phyloP scores from a whole-genome alignment of 2,329 filamentous ascomycete species.

The Pseudogymnoascus sp. region DNA sequence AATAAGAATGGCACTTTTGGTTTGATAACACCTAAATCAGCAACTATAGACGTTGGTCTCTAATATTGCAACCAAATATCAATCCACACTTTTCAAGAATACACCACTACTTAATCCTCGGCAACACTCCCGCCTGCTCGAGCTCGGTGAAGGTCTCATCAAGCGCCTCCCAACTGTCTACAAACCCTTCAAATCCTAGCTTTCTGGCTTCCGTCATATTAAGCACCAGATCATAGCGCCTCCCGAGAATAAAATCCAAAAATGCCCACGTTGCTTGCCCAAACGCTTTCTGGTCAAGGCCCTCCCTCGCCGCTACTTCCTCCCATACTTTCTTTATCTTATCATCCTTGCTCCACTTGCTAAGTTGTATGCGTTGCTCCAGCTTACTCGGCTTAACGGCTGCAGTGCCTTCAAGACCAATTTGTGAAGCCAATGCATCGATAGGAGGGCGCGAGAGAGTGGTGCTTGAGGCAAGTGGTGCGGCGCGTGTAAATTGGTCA shows the following conservation, averaged over 20 bases:
- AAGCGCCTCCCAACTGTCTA: conserved; percentile 34
- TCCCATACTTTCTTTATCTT: conserved; percentile 12
- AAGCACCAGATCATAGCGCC: conserved; percentile 32
- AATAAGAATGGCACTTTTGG: too few species aligned
- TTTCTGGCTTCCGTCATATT: conserved; percentile 40
- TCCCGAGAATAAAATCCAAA: conserved; percentile 36
- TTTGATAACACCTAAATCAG: too few species aligned
- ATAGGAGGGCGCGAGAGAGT: conserved; percentile 20
- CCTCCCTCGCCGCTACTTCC: conserved; percentile 7
- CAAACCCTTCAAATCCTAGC: conserved; percentile 36
- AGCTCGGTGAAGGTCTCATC: conserved; percentile 29
- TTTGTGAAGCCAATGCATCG: conserved; percentile 16
- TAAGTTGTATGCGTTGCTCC: conserved; percentile 20
- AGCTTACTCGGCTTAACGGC: conserved; percentile 22
- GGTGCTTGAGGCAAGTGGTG: background rate
- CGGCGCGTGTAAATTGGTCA: background rate
- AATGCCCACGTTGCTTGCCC: conserved; percentile 39
- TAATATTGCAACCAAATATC: background rate
- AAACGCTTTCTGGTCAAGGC: conserved; percentile 15
- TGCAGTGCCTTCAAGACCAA: conserved; percentile 22
- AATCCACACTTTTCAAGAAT: background rate
- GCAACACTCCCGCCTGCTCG: conserved; percentile 24
- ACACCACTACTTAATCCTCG: conserved; percentile 11
- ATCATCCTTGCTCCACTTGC: conserved; percentile 12
- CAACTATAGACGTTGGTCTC: too few species aligned